Base-by-base conservation (phyloP, 495 filamentous ascomycete genomes). In the Hypoxylon intermedium region DNA sequence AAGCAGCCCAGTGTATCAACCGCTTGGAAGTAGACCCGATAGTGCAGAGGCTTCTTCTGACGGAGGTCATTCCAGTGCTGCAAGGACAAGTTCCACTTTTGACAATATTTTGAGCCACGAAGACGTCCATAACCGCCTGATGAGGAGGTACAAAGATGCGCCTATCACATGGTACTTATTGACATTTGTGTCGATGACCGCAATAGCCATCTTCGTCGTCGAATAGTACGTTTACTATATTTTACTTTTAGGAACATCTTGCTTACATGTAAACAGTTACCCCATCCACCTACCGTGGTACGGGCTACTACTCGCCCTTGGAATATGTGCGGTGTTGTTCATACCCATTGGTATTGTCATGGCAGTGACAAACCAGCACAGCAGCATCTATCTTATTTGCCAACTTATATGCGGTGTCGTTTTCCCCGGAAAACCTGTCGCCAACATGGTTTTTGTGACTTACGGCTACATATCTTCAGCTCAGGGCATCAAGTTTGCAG, bases 401-500 rank as follows among this genome's bases (percentile, higher is more conserved):
- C 89, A 93, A 65, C 83, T 94, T 38, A 85, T 93, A 46, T 90
- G 88, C 20, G 91, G 91, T 18, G 83, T 79, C 34, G 72, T 90
- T 16, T 94, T 93, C 65, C 89, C 90, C 9, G 90, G 91, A 13
- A 85, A 87, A 19, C 90, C 90, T 0, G 87, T 95, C 11, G 89
- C 90, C 28, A 92, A 95, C 64, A 93, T 93, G 84, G 90, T 93
- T 34, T 94, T 94, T 67, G 87, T 89, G 37, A 94, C 89, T 5
- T 93, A 93, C 62, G 89, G 89, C 23, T 87, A 89, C 72, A 92
- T 92, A 58, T 88, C 87, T 1, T 90, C 87, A 1, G 86, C 88
- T 4, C 89, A 96, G 74, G 91, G 91, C 28, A 82, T 96, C 49
- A 92, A 92, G 68, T 95, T 95, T 72, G 85, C 90, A 2, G 84